Percentiles rank a stretch among this genome's conserved stretches.
Conservation (phyloP, 257 asterid genomes). For the Nemophila menziesii region DNA sequence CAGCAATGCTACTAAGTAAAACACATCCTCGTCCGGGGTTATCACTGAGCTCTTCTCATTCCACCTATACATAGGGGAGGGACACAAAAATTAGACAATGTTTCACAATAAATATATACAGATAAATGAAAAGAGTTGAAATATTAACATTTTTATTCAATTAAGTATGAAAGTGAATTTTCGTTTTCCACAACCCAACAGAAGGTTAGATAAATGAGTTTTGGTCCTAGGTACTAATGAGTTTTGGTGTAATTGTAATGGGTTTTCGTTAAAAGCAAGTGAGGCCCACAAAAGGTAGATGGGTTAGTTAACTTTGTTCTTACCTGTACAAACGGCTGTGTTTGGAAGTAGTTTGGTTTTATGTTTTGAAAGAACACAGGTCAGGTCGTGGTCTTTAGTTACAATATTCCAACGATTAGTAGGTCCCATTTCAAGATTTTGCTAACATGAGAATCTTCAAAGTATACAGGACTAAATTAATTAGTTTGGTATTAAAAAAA, state of each 20-base stretch:
- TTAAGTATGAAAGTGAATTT: too few relatives aligned
- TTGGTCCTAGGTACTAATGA: background rate
- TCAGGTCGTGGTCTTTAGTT: background rate
- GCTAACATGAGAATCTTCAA: conserved; percentile 24
- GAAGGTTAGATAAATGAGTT: too few relatives aligned
- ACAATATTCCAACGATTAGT: too few relatives aligned
- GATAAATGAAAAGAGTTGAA: too few relatives aligned
- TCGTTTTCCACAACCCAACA: too few relatives aligned
- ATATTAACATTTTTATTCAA: too few relatives aligned
- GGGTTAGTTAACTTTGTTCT: background rate
- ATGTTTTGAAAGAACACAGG: background rate
- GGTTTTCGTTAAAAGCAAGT: background rate
- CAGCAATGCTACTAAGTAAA: conserved; percentile 61
- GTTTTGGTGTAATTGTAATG: background rate
- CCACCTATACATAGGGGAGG: conserved; percentile 31
- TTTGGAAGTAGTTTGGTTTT: background rate
- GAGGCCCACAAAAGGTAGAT: background rate
- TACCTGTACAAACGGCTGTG: conserved; percentile 11
- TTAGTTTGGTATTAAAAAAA: too few relatives aligned
- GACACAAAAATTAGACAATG: too few relatives aligned
- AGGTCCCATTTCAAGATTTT: conserved; percentile 16
- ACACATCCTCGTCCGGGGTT: conserved; percentile 60
- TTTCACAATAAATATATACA: too few relatives aligned
- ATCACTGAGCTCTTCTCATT: conserved; percentile 45
- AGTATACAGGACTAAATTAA: too few relatives aligned